phyloP scores from a whole-genome alignment of 306 rosid species.

The Prinsepia uniflora region DNA sequence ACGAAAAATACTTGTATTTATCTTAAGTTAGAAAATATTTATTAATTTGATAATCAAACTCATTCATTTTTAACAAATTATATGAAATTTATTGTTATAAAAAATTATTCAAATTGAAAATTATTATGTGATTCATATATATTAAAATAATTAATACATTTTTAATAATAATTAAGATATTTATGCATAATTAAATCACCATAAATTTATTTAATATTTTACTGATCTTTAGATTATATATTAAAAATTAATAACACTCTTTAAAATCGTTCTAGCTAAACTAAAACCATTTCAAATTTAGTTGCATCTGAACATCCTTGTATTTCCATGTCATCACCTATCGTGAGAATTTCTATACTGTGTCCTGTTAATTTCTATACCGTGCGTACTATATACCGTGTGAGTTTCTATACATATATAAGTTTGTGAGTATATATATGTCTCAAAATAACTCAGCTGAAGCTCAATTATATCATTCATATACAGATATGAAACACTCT shows the following conservation, averaged over 20 bases:
- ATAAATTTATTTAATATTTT: not conserved
- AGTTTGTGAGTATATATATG: not conserved
- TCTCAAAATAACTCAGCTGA: not conserved
- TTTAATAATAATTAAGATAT: too few species aligned
- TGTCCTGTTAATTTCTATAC: too few species aligned
- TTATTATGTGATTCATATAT: too few species aligned
- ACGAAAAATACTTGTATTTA: not conserved
- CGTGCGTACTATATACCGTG: not conserved
- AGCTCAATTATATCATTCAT: not conserved
- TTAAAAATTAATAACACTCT: not conserved
- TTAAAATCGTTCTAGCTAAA: too few species aligned
- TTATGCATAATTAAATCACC: not conserved
- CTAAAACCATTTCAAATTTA: not conserved
- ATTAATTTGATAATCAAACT: too few species aligned
- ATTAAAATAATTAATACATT: too few species aligned
- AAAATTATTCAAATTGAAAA: too few species aligned
- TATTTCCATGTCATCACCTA: conserved; percentile 7
- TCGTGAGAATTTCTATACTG: not conserved
- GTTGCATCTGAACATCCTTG: not conserved
- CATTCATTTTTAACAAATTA: too few species aligned
- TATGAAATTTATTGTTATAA: too few species aligned
- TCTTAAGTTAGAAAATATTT: not conserved
- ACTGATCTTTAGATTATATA: not conserved
- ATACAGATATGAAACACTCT: not conserved
- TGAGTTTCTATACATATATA: not conserved